Percentiles rank a stretch among this genome's conserved stretches.
Evolutionary conservation across 257 asterid genomes (phyloP).

Genomic region (Gentiana straminea): DNA sequence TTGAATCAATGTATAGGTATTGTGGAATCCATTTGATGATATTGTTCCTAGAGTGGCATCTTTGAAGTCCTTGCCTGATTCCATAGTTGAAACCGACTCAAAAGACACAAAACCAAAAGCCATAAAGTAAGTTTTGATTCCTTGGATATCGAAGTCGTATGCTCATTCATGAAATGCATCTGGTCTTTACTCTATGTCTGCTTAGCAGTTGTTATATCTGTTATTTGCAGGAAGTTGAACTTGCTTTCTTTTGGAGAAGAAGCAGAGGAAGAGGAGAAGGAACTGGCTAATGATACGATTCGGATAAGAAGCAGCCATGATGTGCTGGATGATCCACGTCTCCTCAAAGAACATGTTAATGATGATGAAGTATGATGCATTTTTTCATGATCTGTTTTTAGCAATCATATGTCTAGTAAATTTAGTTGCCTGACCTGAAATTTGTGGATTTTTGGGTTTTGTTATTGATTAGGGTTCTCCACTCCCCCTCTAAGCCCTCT

Average conservation of each 20-base stretch:
- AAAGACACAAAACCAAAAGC: slow-evolving; percentile 50
- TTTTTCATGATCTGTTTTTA: not conserved
- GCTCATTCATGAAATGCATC: slow-evolving; percentile 10
- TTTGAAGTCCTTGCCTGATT: slow-evolving; percentile 33
- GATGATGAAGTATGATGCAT: slow-evolving; percentile 32
- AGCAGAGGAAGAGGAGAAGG: slow-evolving; percentile 97
- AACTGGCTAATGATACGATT: slow-evolving; percentile 43
- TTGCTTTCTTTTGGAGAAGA: slow-evolving; percentile 98
- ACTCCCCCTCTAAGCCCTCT: too few species aligned
- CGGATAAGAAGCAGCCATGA: slow-evolving; percentile 94
- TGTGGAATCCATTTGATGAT: slow-evolving; percentile 98
- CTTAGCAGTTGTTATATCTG: slow-evolving; percentile 6
- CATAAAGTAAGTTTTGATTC: slow-evolving; percentile 45
- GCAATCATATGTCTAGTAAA: too few species aligned
- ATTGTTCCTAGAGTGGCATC: slow-evolving; percentile 53
- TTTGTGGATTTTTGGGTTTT: too few species aligned
- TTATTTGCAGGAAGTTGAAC: slow-evolving; percentile 61
- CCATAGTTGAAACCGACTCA: slow-evolving; percentile 30
- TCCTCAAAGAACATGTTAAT: slow-evolving; percentile 51
- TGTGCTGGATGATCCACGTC: slow-evolving; percentile 92
- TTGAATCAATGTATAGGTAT: slow-evolving; percentile 33
- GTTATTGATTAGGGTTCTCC: too few species aligned
- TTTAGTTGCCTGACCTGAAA: too few species aligned
- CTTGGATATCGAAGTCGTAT: slow-evolving; percentile 3
- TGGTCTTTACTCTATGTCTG: not conserved